Conservation (phyloP, 2,329 filamentous ascomycete species). For the Alternaria atra region DNA sequence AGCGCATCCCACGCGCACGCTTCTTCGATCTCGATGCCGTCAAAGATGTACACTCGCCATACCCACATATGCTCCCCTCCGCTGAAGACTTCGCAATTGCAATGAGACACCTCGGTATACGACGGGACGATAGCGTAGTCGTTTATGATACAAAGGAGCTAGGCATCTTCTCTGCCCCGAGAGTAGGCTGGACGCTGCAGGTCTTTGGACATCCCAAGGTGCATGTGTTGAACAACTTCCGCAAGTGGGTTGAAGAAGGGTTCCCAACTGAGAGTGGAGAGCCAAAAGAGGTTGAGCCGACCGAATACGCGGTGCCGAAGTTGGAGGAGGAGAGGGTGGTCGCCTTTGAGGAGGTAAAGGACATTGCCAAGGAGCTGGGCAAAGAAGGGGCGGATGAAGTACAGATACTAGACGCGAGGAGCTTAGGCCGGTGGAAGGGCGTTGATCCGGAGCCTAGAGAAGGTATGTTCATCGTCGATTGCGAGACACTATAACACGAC, state of each 20-base stretch:
- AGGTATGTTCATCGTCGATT: slow-evolving; percentile 55
- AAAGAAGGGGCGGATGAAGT: slow-evolving; percentile 85
- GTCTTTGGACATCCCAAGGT: slow-evolving; percentile 90
- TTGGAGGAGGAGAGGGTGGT: slow-evolving; percentile 71
- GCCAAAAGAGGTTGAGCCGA: slow-evolving; percentile 58
- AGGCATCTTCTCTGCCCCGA: slow-evolving; percentile 92
- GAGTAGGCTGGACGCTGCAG: slow-evolving; percentile 91
- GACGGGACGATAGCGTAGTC: slow-evolving; percentile 86
- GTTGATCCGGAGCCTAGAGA: slow-evolving; percentile 85
- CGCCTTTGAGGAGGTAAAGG: slow-evolving; percentile 82
- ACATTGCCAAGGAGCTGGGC: slow-evolving; percentile 77
- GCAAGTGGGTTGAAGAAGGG: slow-evolving; percentile 86
- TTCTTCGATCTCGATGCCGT: slow-evolving; percentile 97
- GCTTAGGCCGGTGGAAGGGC: slow-evolving; percentile 81
- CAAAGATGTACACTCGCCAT: slow-evolving; percentile 85
- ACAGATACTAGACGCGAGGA: slow-evolving; percentile 88
- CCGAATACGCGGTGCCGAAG: slow-evolving; percentile 55
- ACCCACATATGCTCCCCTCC: slow-evolving; percentile 94
- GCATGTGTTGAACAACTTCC: slow-evolving; percentile 95
- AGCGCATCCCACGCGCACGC: slow-evolving; percentile 85
- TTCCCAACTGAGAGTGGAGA: slow-evolving; percentile 82
- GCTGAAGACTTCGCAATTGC: slow-evolving; percentile 82
- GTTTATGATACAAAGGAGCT: slow-evolving; percentile 93
- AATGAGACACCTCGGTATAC: slow-evolving; percentile 89
- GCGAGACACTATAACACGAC: not conserved